These are phyloP conservation scores for Solanum bulbocastanum DNA, from an alignment of 257 asterid species.

Conservation along the genomic window DNA sequence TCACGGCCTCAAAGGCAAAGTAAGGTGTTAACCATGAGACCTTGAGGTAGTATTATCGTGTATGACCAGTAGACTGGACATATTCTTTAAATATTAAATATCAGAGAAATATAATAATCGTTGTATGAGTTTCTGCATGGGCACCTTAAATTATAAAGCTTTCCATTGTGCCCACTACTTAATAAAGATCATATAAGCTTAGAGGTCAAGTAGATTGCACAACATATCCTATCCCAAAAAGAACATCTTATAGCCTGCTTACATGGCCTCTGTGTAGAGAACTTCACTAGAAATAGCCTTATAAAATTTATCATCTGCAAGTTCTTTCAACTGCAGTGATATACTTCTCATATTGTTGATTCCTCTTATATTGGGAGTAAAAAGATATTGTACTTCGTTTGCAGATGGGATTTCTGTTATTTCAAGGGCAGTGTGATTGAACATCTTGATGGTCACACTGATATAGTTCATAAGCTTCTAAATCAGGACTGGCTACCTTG, in stretches of 20 bases:
- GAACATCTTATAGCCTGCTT: neutral
- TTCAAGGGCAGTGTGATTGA: slow-evolving; percentile 80
- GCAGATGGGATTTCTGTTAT: slow-evolving; percentile 97
- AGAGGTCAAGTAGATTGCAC: neutral
- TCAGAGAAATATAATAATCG: neutral
- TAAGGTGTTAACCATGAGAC: neutral
- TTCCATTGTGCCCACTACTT: neutral
- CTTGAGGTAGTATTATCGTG: neutral
- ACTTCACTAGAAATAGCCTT: neutral
- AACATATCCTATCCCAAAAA: neutral
- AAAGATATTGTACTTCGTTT: slow-evolving; percentile 8
- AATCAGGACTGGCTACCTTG: slow-evolving; percentile 86
- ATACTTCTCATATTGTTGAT: neutral
- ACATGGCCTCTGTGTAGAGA: neutral
- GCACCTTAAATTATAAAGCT: neutral
- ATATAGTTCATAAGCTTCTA: slow-evolving; percentile 82
- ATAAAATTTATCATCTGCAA: neutral
- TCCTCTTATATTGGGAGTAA: neutral
- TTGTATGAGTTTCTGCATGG: neutral
- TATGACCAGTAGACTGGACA: neutral
- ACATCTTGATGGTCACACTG: slow-evolving; percentile 96
- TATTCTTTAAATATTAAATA: neutral
- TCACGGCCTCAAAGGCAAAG: neutral
- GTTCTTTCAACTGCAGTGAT: neutral
- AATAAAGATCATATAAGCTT: neutral